phyloP scores from a whole-genome alignment of 257 asterid genomes.

The Salvia rosmarinus region DNA sequence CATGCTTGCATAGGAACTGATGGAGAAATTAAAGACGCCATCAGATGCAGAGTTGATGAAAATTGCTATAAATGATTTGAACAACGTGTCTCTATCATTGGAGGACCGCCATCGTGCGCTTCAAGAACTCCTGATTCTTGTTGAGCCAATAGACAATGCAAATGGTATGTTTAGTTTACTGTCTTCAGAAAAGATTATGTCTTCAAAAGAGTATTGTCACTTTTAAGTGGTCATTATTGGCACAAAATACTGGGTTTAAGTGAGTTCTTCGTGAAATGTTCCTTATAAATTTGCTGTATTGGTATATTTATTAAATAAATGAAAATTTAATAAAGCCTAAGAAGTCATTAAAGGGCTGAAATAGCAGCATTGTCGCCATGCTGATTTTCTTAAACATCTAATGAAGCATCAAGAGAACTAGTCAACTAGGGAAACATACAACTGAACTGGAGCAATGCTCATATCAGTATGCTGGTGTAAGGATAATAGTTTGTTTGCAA shows the following conservation, averaged over 20 bases:
- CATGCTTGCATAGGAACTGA: slow-evolving; percentile 55
- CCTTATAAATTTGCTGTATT: background rate
- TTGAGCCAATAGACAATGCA: slow-evolving; percentile 90
- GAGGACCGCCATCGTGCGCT: slow-evolving; percentile 82
- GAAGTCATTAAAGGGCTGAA: slow-evolving; percentile 1
- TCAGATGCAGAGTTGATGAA: slow-evolving; percentile 85
- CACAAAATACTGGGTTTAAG: slow-evolving; percentile 11
- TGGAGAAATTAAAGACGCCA: slow-evolving; percentile 73
- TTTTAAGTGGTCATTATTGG: slow-evolving; percentile 2
- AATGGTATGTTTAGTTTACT: slow-evolving; percentile 51
- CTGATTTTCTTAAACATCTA: background rate
- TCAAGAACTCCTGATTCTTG: slow-evolving; percentile 80
- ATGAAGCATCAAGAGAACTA: background rate
- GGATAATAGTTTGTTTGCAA: background rate
- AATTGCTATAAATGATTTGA: slow-evolving; percentile 74
- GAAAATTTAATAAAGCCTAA: slow-evolving; percentile 9
- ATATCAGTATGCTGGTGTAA: no score
- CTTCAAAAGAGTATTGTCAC: background rate
- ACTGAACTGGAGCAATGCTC: background rate
- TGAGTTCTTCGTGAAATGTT: slow-evolving; percentile 16
- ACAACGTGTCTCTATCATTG: slow-evolving; percentile 58
- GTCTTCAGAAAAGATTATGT: slow-evolving; percentile 8
- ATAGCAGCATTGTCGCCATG: background rate
- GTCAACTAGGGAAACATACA: background rate
- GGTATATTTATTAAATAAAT: slow-evolving; percentile 21